Evolutionary conservation across 257 asterid genomes (phyloP), one percentile per base, ranked within the genome.

Genomic region (Misopates orontium): DNA sequence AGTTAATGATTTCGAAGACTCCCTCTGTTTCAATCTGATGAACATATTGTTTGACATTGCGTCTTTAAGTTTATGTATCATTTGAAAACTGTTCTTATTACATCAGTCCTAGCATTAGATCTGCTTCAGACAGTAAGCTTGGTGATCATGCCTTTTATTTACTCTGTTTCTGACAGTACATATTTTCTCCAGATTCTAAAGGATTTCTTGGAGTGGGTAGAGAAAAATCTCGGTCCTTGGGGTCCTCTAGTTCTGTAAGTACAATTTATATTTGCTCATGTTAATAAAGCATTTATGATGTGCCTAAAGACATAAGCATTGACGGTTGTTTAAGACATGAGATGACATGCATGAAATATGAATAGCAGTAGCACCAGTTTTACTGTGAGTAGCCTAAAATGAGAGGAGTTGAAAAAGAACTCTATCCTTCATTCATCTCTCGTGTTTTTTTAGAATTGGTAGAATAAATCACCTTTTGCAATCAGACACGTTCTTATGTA

Each of bases 231-330:
- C 77, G 99, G 99, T 71, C 90, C 96, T 69, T 94, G 99, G 99
- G 99, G 98, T 71, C 99, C 99, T 79, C 76, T 94, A 62, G 98
- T 84, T 73, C 79, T 94, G 99, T 94, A 85, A 86, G 98, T 85
- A 54, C 51, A 68, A 16, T 72, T 73, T 67, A 54, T 60, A 28
- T 70, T 54, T 65, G 15, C 22, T 67, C 50, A 12, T 31, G 10
- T 50, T 56, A 20, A 62, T 47, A 36, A n/a, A 12, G 19, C 15
- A 36, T 41, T 51, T 59, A 39, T 54, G 10, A 25, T 20, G 12
- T 50, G 21, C 10, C 23, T 39, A 22, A 28, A 25, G 31, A 45
- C 47, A 52, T n/a, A 21, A 9, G 41, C 20, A 12, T 41, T 58
- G 44, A 53, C 49, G 23, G 9, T 52, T 50, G 56, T 52, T 61